These are phyloP conservation scores for Phylloporus arenicola DNA, from an alignment of 768 basidiomycete genomes.

Conservation along the genomic window DNA sequence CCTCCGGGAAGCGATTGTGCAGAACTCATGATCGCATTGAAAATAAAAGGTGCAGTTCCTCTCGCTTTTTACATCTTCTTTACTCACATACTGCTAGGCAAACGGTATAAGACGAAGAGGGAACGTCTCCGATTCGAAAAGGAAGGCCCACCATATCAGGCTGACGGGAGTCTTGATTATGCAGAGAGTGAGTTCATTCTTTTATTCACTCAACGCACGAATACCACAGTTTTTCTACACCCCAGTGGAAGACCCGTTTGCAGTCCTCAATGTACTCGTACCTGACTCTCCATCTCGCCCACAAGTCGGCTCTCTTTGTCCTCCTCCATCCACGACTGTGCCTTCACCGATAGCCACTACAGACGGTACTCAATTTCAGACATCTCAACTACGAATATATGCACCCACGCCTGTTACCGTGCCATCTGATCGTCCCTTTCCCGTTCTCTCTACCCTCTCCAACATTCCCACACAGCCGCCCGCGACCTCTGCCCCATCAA, in stretches of 20 bases:
- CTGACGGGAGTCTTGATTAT: slow-evolving; percentile 81
- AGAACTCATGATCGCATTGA: slow-evolving; percentile 65
- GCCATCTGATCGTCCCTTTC: slow-evolving; percentile 16
- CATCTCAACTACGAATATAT: slow-evolving; percentile 10
- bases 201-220: not conserved
- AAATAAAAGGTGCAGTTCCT: slow-evolving; percentile 56
- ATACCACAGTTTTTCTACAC: slow-evolving; percentile 1
- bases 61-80: not conserved
- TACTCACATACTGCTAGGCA: slow-evolving; percentile 39
- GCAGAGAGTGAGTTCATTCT: slow-evolving; percentile 47
- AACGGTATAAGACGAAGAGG: slow-evolving; percentile 76
- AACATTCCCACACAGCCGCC: not conserved
- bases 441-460: slow-evolving; percentile 13
- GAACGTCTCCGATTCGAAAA: slow-evolving; percentile 74
- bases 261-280: slow-evolving; percentile 56
- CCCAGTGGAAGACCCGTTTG: slow-evolving; percentile 75
- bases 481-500: slow-evolving; percentile 1
- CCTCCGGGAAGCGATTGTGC: slow-evolving; percentile 68
- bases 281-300: slow-evolving; percentile 56
- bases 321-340: slow-evolving; percentile 30
- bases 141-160: slow-evolving; percentile 60
- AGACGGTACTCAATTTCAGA: not conserved
- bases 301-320: slow-evolving; percentile 52
- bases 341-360: slow-evolving; percentile 1
- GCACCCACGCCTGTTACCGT: slow-evolving; percentile 27